phyloP scores from a whole-genome alignment of 208 protist species.

The Eutreptiella sp. region DNA sequence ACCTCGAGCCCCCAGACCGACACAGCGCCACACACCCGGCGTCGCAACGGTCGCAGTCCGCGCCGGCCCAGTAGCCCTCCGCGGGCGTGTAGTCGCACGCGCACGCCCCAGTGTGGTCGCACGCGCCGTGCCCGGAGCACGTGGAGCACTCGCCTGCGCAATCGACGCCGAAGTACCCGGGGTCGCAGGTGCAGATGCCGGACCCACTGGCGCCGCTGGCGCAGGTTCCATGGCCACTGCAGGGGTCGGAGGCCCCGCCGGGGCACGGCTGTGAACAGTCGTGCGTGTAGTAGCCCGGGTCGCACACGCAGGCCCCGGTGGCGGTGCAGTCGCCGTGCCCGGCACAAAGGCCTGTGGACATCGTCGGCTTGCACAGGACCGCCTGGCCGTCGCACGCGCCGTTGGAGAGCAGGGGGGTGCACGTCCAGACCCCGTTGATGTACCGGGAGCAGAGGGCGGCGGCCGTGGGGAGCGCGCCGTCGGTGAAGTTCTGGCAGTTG shows the following conservation, averaged over 20 bases:
- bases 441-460: too few relatives aligned
- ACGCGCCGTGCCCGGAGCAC: not conserved
- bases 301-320: conserved; percentile 10
- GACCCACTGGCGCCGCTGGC: conserved; percentile 6
- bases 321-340: too few relatives aligned
- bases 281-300: conserved; percentile 1
- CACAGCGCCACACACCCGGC: conserved; percentile 11
- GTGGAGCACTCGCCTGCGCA: conserved; percentile 14
- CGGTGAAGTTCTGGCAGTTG: too few relatives aligned
- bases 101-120: conserved; percentile 6
- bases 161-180: conserved; percentile 16
- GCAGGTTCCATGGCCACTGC: conserved; percentile 14
- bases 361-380: too few relatives aligned
- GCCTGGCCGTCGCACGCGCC: too few relatives aligned
- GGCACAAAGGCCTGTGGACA: too few relatives aligned
- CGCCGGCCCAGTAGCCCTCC: conserved; percentile 18
- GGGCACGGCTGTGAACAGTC: not conserved
- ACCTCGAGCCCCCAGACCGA: too few relatives aligned
- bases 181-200: conserved; percentile 23
- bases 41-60: conserved; percentile 2
- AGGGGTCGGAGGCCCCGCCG: not conserved
- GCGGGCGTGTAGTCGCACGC: not conserved
- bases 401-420: too few relatives aligned
- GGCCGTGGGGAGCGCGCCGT: too few relatives aligned
- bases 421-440: too few relatives aligned